A percentile compares a stretch with the other conserved stretches of the same genome.
phyloP scores from a whole-genome alignment of 2,329 filamentous ascomycete species.

The Fusarium sp. region DNA sequence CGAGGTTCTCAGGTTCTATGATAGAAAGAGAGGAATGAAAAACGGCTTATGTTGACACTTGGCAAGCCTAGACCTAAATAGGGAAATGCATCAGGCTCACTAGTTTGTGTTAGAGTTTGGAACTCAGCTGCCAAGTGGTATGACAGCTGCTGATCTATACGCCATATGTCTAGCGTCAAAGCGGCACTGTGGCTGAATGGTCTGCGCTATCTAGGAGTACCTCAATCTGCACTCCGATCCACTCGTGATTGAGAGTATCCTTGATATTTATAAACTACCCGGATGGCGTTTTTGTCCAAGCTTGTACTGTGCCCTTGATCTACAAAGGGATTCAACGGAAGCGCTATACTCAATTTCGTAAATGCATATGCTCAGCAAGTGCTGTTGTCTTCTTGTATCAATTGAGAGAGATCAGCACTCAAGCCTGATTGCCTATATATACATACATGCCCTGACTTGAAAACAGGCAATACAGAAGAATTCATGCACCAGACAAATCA shows the following conservation, averaged over 20 bases:
- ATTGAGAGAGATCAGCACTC: neutral
- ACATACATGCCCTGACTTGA: neutral
- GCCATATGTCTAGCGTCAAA: neutral
- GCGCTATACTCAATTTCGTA: neutral
- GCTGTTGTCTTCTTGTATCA: neutral
- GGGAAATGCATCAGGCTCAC: neutral
- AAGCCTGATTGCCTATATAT: neutral
- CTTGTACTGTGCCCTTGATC: neutral
- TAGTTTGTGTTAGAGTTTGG: neutral
- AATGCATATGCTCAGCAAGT: neutral
- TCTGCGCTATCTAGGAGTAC: neutral
- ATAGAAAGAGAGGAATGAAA: no score
- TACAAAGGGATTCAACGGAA: rapidly evolving
- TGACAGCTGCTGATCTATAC: neutral
- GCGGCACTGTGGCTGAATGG: neutral
- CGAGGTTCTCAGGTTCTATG: neutral
- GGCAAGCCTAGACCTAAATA: neutral
- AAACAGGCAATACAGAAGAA: rapidly evolving
- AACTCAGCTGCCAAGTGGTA: neutral
- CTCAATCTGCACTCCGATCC: rapidly evolving
- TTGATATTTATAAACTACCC: rapidly evolving
- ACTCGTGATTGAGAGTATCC: rapidly evolving
- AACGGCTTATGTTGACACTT: no score
- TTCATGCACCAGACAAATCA: no score
- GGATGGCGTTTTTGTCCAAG: rapidly evolving